These are phyloP conservation scores for Chenopodium berlandieri DNA, from an alignment of 148 eudicot species.

Conservation along the genomic window DNA sequence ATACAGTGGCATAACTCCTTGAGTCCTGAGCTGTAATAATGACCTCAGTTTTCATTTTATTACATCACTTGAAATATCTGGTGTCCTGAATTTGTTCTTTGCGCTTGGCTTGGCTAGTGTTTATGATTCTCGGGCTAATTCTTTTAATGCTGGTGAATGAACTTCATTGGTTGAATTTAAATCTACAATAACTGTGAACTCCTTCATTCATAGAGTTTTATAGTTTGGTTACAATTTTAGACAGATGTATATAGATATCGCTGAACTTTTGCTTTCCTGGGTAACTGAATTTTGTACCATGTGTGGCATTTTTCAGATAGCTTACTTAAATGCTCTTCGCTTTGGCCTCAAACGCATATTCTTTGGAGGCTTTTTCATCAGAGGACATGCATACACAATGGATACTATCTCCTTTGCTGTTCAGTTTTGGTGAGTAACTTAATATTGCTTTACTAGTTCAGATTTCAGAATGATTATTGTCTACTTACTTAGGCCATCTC, in stretches of 20 bases:
- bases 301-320: slow-evolving; percentile 46
- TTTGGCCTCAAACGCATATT: slow-evolving; percentile 92
- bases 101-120: not conserved
- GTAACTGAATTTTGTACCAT: not conserved
- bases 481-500: not conserved
- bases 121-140: not conserved
- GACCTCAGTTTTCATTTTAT: not conserved
- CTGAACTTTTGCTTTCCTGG: not conserved
- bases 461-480: not conserved
- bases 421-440: slow-evolving; percentile 69
- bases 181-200: not conserved
- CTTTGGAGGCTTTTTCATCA: slow-evolving; percentile 97
- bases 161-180: not conserved
- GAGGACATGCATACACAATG: slow-evolving; percentile 99
- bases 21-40: not conserved
- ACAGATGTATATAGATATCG: not conserved
- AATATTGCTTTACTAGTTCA: slow-evolving; percentile 2
- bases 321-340: slow-evolving; percentile 87
- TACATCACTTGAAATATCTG: not conserved
- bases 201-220: not conserved
- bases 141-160: not conserved
- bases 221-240: not conserved
- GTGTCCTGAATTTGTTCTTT: not conserved
- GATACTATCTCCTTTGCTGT: slow-evolving; percentile 97
- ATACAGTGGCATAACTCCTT: not conserved